These are phyloP conservation scores for Globisporangium splendens DNA, from an alignment of 352 stramenopile genomes.

Conservation along the genomic window DNA sequence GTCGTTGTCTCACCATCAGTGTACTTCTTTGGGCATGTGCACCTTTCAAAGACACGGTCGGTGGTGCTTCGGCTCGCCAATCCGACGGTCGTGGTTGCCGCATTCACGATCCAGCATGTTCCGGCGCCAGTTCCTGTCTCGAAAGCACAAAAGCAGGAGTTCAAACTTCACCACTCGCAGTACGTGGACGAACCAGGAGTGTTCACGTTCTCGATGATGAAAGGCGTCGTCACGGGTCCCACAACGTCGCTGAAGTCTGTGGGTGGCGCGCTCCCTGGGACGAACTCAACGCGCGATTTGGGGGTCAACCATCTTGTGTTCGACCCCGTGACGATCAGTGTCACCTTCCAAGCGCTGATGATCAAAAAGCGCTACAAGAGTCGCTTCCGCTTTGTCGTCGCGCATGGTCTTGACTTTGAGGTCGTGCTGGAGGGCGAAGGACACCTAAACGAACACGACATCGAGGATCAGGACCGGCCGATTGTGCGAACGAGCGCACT, in stretches of 20 bases:
- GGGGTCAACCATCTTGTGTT: constrained; percentile 33
- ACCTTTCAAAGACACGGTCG: constrained; percentile 35
- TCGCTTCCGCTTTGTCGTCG: constrained; percentile 66
- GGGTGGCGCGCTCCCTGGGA: constrained; percentile 35
- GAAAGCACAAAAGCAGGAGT: constrained; percentile 54
- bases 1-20: constrained; percentile 62
- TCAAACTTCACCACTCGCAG: constrained; percentile 41
- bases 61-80: constrained; percentile 59
- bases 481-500: constrained; percentile 36
- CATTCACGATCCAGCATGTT: constrained; percentile 56
- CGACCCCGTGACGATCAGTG: constrained; percentile 33
- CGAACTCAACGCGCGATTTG: constrained; percentile 36
- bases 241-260: constrained; percentile 54
- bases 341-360: constrained; percentile 46
- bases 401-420: constrained; percentile 59
- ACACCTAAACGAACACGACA: constrained; percentile 49
- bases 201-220: constrained; percentile 46
- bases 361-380: constrained; percentile 45
- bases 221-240: constrained; percentile 44
- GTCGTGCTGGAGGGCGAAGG: constrained; percentile 66
- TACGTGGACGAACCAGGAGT: constrained; percentile 56
- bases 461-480: constrained; percentile 45
- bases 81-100: constrained; percentile 50
- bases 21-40: constrained; percentile 64
- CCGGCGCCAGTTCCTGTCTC: constrained; percentile 47